A percentile compares a stretch with the other conserved stretches of the same genome.
phyloP scores from a whole-genome alignment of 257 asterid genomes.

The Salvia miltiorrhiza region DNA sequence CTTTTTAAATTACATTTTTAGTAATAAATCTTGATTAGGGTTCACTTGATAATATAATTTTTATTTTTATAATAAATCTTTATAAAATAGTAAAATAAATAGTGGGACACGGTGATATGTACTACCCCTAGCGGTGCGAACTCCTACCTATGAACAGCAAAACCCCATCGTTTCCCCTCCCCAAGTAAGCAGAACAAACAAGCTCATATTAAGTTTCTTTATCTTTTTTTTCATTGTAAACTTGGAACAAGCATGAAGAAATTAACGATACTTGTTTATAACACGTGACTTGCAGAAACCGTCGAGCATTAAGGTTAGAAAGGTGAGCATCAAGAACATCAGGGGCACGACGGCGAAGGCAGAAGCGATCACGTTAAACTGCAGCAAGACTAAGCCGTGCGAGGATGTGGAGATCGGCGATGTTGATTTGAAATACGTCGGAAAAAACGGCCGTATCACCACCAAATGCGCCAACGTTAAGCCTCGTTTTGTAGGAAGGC shows the following conservation, averaged over 20 bases:
- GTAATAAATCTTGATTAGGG: too few relatives aligned
- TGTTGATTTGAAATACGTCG: conserved; percentile 35
- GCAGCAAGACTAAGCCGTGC: conserved; percentile 50
- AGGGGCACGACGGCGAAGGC: conserved; percentile 37
- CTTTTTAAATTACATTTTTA: too few relatives aligned
- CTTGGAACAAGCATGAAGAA: not conserved
- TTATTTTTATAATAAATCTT: too few relatives aligned
- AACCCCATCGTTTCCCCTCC: too few relatives aligned
- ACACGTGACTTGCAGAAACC: conserved; percentile 11
- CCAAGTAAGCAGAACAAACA: too few relatives aligned
- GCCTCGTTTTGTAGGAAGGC: conserved; percentile 39
- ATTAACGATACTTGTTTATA: not conserved
- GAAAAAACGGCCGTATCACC: conserved; percentile 21
- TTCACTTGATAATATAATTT: too few relatives aligned
- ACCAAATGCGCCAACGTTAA: conserved; percentile 38
- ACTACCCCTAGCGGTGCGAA: too few relatives aligned
- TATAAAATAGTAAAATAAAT: too few relatives aligned
- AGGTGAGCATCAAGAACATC: conserved; percentile 23
- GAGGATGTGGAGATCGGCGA: conserved; percentile 38
- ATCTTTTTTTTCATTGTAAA: not conserved
- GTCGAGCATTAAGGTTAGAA: conserved; percentile 25
- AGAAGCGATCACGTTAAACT: conserved; percentile 24
- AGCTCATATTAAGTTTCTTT: too few relatives aligned
- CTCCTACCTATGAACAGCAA: too few relatives aligned
- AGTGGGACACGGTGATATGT: too few relatives aligned